phyloP scores from a whole-genome alignment of 441 rosid species.

The Geranium incanum region DNA sequence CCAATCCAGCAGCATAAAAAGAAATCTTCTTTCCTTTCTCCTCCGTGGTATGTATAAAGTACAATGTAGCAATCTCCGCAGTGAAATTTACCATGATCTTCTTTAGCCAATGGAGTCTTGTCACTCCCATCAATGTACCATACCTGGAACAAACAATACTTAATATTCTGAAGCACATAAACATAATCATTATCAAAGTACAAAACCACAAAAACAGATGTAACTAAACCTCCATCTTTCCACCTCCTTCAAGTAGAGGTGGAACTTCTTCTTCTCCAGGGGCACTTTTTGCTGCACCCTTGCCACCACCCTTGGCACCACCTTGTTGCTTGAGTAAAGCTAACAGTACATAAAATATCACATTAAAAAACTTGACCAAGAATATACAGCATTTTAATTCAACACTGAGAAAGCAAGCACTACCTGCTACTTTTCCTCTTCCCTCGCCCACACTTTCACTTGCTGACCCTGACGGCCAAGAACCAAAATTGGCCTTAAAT shows the following conservation, averaged over 20 bases:
- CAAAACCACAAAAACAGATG: conserved; percentile 11
- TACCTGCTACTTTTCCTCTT: conserved; percentile 99
- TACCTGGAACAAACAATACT: conserved; percentile 43
- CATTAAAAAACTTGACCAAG: conserved; percentile 24
- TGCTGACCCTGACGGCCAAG: conserved; percentile 88
- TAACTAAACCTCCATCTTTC: conserved; percentile 83
- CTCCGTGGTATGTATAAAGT: conserved; percentile 77
- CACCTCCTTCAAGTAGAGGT: conserved; percentile 93
- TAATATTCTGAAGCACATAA: conserved; percentile 9
- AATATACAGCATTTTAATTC: conserved; percentile 7
- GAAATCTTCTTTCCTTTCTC: conserved; percentile 93
- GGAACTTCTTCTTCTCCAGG: conserved; percentile 84
- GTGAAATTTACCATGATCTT: conserved; percentile 87
- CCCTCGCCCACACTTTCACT: conserved; percentile 58
- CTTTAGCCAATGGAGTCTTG: conserved; percentile 68
- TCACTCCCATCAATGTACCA: conserved; percentile 83
- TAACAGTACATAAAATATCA: conserved; percentile 28
- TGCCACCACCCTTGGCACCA: conserved; percentile 34
- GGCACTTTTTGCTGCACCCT: conserved; percentile 65
- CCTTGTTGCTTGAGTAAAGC: conserved; percentile 99
- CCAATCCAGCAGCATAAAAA: conserved; percentile 92
- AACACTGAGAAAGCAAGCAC: conserved; percentile 15
- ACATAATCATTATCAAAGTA: conserved; percentile 11
- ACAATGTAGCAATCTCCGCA: conserved; percentile 93
- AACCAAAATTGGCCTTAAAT: conserved; percentile 85